Percentiles rank a stretch among this genome's conserved stretches.
These are phyloP conservation scores for Pseudogymnoascus sp. DNA, from an alignment of 2,329 filamentous ascomycete species.

Conservation along the genomic window DNA sequence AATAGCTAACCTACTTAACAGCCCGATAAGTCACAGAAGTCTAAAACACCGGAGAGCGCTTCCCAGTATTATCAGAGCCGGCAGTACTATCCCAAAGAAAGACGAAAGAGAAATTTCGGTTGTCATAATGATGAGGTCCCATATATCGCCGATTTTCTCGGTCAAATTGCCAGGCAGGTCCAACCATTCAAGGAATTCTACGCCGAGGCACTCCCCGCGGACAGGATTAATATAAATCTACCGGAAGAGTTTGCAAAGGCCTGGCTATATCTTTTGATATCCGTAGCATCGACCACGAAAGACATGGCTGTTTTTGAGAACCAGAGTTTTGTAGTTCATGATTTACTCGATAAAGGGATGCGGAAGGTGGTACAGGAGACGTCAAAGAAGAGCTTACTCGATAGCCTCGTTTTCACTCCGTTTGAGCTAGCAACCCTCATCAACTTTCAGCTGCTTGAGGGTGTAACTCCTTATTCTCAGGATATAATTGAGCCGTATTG, in stretches of 20 bases:
- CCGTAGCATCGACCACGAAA: constrained; percentile 12
- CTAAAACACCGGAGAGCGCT: background rate
- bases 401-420: constrained; percentile 17
- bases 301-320: constrained; percentile 16
- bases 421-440: constrained; percentile 20
- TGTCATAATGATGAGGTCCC: constrained; percentile 4
- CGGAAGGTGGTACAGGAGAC: constrained; percentile 13
- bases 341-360: constrained; percentile 15
- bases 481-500: constrained; percentile 18
- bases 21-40: background rate
- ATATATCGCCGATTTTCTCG: constrained; percentile 10
- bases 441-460: constrained; percentile 17
- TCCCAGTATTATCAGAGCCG: background rate
- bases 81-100: background rate
- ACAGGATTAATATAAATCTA: constrained; percentile 14
- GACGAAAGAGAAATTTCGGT: constrained; percentile 2
- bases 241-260: constrained; percentile 19
- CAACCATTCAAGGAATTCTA: constrained; percentile 15
- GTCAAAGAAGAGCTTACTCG: constrained; percentile 12
- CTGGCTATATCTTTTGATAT: constrained; percentile 21
- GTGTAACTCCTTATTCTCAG: constrained; percentile 12
- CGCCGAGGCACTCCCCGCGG: constrained; percentile 10
- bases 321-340: constrained; percentile 13
- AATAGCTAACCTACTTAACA: background rate
- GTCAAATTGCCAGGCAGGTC: background rate